Percentiles rank a stretch among this genome's conserved stretches.
Conservation (phyloP, 345 rosid genomes). For the Iberis pinnata region DNA sequence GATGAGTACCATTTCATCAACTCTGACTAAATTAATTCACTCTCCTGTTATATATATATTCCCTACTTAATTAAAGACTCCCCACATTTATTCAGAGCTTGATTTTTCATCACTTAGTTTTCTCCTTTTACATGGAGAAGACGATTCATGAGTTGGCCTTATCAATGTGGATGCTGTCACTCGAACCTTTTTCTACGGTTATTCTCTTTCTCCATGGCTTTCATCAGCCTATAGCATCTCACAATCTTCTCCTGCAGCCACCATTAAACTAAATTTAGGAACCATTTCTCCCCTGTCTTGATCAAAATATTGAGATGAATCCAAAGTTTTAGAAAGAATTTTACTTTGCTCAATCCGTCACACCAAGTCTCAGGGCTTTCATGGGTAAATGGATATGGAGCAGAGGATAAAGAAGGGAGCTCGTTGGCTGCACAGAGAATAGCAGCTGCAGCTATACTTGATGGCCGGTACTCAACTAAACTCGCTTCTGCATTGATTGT, state of each 20-base stretch:
- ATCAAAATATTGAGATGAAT: too few relatives aligned
- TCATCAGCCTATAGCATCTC: constrained; percentile 74
- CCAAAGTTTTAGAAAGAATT: background rate
- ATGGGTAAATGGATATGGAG: constrained; percentile 45
- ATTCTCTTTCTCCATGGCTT: constrained; percentile 46
- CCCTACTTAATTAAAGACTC: constrained; percentile 24
- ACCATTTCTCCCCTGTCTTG: too few relatives aligned
- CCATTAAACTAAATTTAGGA: background rate
- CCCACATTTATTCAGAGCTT: constrained; percentile 15
- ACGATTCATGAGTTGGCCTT: constrained; percentile 38
- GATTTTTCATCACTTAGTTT: constrained; percentile 43
- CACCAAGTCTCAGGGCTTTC: constrained; percentile 94
- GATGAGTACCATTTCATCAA: background rate
- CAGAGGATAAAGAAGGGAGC: constrained; percentile 64
- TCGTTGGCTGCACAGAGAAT: constrained; percentile 77
- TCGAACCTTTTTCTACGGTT: constrained; percentile 47
- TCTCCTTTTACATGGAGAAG: constrained; percentile 53
- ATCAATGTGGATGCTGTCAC: constrained; percentile 42
- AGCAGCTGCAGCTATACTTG: constrained; percentile 91
- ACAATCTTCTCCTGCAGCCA: constrained; percentile 66
- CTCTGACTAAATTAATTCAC: background rate
- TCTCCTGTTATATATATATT: constrained; percentile 23
- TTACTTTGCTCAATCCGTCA: constrained; percentile 84
- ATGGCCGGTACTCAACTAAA: constrained; percentile 79
- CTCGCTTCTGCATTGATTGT: constrained; percentile 55